Evolutionary conservation across 768 basidiomycete genomes (phyloP), one percentile per base, ranked within the genome.

Genomic region (Trametopsis cervina): DNA sequence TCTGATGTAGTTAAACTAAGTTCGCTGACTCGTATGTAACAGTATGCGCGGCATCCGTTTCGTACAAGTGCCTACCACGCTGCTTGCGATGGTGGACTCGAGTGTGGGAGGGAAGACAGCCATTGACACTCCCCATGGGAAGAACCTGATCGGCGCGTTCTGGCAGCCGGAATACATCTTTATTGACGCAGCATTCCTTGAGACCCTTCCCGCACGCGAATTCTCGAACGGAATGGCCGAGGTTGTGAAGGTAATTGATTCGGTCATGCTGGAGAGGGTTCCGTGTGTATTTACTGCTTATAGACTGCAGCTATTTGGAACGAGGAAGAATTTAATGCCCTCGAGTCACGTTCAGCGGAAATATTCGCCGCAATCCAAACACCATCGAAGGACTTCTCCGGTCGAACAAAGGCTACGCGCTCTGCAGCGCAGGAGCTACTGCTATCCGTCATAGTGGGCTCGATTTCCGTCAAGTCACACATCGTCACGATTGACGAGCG

Each of bases 271-370:
- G n/a, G 21, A 15, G 22, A 21, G 23, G 7, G 41, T 36, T 13
- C 21, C 29, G n/a, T 46, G 15, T 21, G 20, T 20, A 40, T 17
- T 27, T 47, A 3, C 33, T 27, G 23, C 13, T 25, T 20, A 51
- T 61, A 95, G 95, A 99, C 96, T 21, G 95, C 96, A 4, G 96
- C 94, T n/a, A 98, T 98, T 60, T 97, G 95, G 95, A 81, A 90
- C 64, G 93, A 90, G 58, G 66, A 70, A 53, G 91, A 94, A 59
- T 99, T 99, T 60, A 76, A 82, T 27, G 76, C 82, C 25, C 81
- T 99, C 52, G 96, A 99, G 64, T 84, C 88, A 1, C 80, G 83
- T 39, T 81, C 89, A 1, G 77, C 78, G 22, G 88, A 89, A 61
- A 94, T 97, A 53, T 81, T 89, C 66, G 73, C 82, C 13, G 93